Base-by-base conservation (phyloP, 108 stramenopile genomes). In the Conticribra guillardii region DNA sequence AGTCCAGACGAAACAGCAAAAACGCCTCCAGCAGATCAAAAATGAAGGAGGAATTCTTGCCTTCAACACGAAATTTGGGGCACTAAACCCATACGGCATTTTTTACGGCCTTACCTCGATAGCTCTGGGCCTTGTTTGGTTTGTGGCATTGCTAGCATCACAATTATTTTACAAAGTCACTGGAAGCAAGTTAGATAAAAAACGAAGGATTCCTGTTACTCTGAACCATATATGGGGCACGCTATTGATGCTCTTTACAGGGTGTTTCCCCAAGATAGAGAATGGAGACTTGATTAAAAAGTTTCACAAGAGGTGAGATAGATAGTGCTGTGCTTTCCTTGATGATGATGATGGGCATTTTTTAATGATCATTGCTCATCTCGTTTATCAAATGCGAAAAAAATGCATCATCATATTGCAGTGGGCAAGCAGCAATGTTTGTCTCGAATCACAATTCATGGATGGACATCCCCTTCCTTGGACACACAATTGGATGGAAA, bases 401-500 rank as follows among this genome's bases (percentile, higher is more conserved):
- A 31, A 14, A n/a, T 30, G 15, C 30, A 19, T 47, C 57, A 30
- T 54, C 21, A 49, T 22, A 8, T n/a, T 1, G 18, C 53, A 86
- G 79, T 52, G 74, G 84, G 11, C 84, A 76, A 59, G 78, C 83
- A 30, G 89, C 85, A 58, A 93, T 96, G 94, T 91, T 92, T 82
- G 94, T 96, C 24, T 89, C 91, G 32, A 96, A 96, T 67, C 94
- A 96, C 86, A 87, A 85, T 56, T 87, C 85, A 29, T 96, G 94
- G 94, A 88, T 96, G 91, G 94, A 96, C 56, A 96, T 96, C 58
- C 94, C 94, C 5, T 91, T 85, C 60, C 28, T 96, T 30, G 94
- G 91, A 18, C 76, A 86, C 33, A 79, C 87, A 19, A 89, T 96
- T 30, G 94, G 94, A 54, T 96, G 94, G 94, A 81, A 88, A 56